A percentile compares a stretch with the other conserved stretches of the same genome.
phyloP scores from a whole-genome alignment of 192 early-diverging fungal species.

The Chytriomyces confervae region DNA sequence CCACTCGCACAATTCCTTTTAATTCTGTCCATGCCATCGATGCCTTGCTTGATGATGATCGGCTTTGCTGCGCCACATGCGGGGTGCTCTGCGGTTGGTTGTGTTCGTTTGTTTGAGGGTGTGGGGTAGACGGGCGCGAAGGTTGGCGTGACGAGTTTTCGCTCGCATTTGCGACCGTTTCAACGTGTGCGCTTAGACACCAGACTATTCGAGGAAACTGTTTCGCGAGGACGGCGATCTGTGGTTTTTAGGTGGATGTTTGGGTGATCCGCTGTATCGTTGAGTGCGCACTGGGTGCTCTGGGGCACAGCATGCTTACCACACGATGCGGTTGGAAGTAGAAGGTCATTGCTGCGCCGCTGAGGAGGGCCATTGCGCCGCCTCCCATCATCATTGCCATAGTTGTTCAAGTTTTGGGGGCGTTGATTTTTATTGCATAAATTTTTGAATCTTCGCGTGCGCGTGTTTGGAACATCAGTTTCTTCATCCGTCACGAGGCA shows the following conservation, averaged over 20 bases:
- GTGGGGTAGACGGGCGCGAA: not conserved
- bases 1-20: not conserved
- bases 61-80: too few species aligned
- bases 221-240: slow-evolving; percentile 20
- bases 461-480: too few species aligned
- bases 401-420: not conserved
- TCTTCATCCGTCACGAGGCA: slow-evolving; percentile 55
- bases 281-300: too few species aligned
- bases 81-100: not conserved
- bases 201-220: slow-evolving; percentile 32
- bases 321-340: slow-evolving; percentile 39
- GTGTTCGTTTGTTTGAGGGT: not conserved
- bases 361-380: not conserved
- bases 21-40: slow-evolving; percentile 14
- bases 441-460: too few species aligned
- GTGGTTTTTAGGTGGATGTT: too few species aligned
- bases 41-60: not conserved
- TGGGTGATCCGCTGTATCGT: too few species aligned
- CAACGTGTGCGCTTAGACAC: slow-evolving; percentile 25
- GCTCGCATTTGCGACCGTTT: not conserved
- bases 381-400: not conserved
- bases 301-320: too few species aligned
- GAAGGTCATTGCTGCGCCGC: slow-evolving; percentile 34
- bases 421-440: too few species aligned
- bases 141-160: not conserved